Conservation (phyloP, 1,139 yeast genomes). For the Citeromyces hawaiiensis region DNA sequence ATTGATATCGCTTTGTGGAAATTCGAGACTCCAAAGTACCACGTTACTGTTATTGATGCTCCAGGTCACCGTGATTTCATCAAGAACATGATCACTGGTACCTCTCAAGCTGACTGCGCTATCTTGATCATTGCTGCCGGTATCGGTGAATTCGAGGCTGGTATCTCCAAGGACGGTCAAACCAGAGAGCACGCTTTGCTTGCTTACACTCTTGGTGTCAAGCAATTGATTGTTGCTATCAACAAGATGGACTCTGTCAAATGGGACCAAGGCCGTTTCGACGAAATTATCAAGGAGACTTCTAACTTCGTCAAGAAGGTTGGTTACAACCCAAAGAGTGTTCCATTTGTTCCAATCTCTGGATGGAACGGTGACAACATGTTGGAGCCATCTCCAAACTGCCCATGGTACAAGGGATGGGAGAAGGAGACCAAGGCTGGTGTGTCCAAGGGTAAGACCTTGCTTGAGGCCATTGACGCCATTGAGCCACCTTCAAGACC, state of each 20-base stretch:
- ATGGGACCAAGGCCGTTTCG: conserved; percentile 28
- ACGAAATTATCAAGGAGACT: conserved; percentile 75
- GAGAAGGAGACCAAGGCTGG: conserved; percentile 64
- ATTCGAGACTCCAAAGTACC: conserved; percentile 92
- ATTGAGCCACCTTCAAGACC: conserved; percentile 80
- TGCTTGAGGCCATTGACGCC: conserved; percentile 79
- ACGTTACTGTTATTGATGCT: conserved; percentile 87
- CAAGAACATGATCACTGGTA: conserved; percentile 92
- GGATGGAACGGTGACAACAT: conserved; percentile 95
- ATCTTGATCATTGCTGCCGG: conserved; percentile 85
- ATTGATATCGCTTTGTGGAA: conserved; percentile 91
- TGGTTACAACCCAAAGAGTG: conserved; percentile 87
- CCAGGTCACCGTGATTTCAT: conserved; percentile 97
- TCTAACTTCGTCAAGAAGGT: conserved; percentile 86
- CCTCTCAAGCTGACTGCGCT: conserved; percentile 66
- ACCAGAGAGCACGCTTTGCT: conserved; percentile 89
- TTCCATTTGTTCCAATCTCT: conserved; percentile 85
- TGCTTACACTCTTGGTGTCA: conserved; percentile 86
- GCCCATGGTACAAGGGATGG: conserved; percentile 93
- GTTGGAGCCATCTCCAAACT: conserved; percentile 74
- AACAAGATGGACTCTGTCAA: conserved; percentile 90
- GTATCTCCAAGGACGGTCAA: conserved; percentile 89
- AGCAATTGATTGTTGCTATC: conserved; percentile 79
- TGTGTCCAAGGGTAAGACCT: conserved; percentile 68
- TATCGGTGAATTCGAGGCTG: conserved; percentile 91